These are phyloP conservation scores for Volvox reticuliferus DNA, from an alignment of 139 green algal species.

Conservation along the genomic window DNA sequence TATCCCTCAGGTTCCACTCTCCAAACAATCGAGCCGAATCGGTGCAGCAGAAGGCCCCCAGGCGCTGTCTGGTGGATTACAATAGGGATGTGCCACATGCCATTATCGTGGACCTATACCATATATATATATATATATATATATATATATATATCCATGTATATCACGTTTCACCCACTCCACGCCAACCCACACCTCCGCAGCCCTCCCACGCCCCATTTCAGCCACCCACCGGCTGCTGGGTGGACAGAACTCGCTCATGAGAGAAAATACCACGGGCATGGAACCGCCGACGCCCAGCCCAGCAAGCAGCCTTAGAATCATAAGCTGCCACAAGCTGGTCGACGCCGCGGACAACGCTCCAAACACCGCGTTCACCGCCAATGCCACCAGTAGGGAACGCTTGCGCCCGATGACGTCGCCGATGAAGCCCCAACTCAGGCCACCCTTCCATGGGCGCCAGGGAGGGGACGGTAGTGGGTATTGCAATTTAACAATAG, in stretches of 20 bases:
- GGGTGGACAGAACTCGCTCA: constrained; percentile 62
- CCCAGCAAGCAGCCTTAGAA: constrained; percentile 47
- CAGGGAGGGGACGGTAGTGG: too few relatives aligned
- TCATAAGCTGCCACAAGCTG: constrained; percentile 37
- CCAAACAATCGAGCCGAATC: too few relatives aligned
- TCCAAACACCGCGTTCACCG: constrained; percentile 58
- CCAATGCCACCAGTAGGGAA: constrained; percentile 45
- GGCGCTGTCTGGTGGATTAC: too few relatives aligned
- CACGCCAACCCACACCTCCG: background rate
- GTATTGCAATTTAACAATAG: too few relatives aligned
- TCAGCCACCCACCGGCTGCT: constrained; percentile 40
- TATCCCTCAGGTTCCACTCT: too few relatives aligned
- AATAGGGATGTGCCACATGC: too few relatives aligned
- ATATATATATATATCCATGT: too few relatives aligned
- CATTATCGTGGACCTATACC: too few relatives aligned
- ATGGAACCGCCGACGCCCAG: constrained; percentile 66
- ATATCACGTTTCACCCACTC: background rate
- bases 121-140: too few relatives aligned
- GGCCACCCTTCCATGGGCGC: constrained; percentile 36
- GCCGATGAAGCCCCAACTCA: constrained; percentile 60
- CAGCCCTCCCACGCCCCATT: background rate
- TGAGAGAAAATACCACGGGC: constrained; percentile 62
- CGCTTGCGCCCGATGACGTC: constrained; percentile 54
- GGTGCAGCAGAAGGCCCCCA: too few relatives aligned
- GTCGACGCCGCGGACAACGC: constrained; percentile 48